Base-by-base conservation (phyloP, 129 eudicot genomes). In the Lactuca sativa region DNA sequence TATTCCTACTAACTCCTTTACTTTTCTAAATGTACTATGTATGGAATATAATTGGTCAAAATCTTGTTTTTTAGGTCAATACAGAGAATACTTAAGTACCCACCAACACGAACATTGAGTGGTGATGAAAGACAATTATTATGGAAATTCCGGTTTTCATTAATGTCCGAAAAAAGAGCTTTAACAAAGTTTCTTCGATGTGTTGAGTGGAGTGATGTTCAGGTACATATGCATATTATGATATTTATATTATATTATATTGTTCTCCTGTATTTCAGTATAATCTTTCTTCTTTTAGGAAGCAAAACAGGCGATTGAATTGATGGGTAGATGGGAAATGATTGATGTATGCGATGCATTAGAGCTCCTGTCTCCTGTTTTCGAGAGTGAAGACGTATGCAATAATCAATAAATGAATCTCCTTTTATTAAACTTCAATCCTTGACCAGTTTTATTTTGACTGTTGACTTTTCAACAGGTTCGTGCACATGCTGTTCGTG, bases 141-240 rank as follows among this genome's bases (percentile, higher is more conserved):
- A 65, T 95, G 97, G 99, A 95, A 95, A 78, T 95, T 95, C 58
- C 95, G 99, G 10, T 95, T 95, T 66, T 95, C 99, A 34, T 77
- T 90, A 61, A 93, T 93, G 98, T 77, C 95, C 7, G 97, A 93
- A 78, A 93, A 90, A 79, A 83, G 90, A 66, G 97, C 99, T 59
- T 72, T 93, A 65, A 95, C 99, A 15, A 95, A 90, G 81, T 95
- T 95, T 76, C 85, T 95, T 10, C 97, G 99, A 17, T 90, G 99
- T 84, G 97, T 95, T 75, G 99, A 95, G 76, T 95, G 99, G 99
- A 95, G 99, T 84, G 99, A 95, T 82, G 82, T 90, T 72, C 99
- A 89, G 96, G 98, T 89, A 63, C 51, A 59, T 34, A 53, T 36
- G 51, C 25, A 18, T 56, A 56, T n/a, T 33, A 11, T 40, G 14